Base-by-base conservation (phyloP, 176 grass and related monocot species). In the Aegilops tauschii region DNA sequence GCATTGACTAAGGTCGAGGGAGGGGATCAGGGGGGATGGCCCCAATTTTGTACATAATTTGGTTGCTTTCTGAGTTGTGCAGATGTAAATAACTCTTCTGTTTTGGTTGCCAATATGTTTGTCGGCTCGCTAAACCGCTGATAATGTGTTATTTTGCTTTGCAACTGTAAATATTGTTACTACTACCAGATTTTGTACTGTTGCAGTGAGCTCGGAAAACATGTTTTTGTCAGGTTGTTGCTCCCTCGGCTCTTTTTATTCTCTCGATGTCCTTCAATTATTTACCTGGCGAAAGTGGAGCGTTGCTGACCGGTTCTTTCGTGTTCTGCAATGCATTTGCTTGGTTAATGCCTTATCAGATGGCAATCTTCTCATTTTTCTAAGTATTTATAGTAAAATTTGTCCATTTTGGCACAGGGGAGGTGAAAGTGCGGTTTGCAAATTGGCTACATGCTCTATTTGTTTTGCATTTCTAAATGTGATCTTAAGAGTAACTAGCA, bases 21-120 rank as follows among this genome's bases (percentile, higher is more conserved):
- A 37, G 25, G 29, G 16, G 34, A 11, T 16, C n/a, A 2, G 6
- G 13, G 73, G 25, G 14, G 18, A 32, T 32, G 49, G 39, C 50
- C 9, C 81, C 30, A 31, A 11, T 69, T 31, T 63, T 83, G 85
- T 91, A 87, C 16, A 91, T 80, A 80, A 71, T 82, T 78, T 84
- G 34, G 59, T 67, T 80, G 42, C 65, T 59, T 64, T 59, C 4
- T 78, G 75, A 74, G 75, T 45, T 35, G 61, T 76, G 75, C 62
- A 11, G 21, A 63, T 84, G 89, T 91, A 76, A 87, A 84, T 87
- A 67, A 31, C 8, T 39, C 1, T 12, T 28, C 8, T 75, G 5
- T 56, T 68, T 88, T 1, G 61, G n/a, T 69, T 65, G 56, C 4
- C 40, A 4, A 17, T 82, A 40, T 49, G 69, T 29, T 36, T 61